These are phyloP conservation scores for Lipomyces yamanashiensis DNA, from an alignment of 805 yeast species.

Conservation along the genomic window DNA sequence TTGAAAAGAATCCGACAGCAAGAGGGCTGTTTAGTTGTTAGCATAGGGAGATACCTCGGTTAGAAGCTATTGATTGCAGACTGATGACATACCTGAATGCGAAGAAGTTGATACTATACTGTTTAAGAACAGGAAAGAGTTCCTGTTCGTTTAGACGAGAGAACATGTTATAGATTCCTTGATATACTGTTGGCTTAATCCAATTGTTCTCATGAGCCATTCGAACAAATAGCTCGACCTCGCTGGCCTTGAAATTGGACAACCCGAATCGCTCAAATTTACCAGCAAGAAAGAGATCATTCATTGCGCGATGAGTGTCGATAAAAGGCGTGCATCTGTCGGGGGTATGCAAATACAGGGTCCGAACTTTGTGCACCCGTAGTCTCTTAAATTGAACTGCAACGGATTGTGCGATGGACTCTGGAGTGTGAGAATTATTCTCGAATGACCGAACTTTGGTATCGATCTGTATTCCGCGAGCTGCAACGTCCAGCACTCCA, in stretches of 20 bases:
- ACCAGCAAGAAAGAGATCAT: conserved; percentile 39
- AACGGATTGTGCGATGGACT: conserved; percentile 22
- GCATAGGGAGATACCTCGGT: neutral
- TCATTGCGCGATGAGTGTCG: conserved; percentile 40
- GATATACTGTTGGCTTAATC: conserved; percentile 42
- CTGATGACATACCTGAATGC: conserved; percentile 37
- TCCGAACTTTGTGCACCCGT: conserved; percentile 25
- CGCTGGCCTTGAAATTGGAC: conserved; percentile 40
- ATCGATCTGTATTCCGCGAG: conserved; percentile 22
- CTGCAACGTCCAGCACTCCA: conserved; percentile 18
- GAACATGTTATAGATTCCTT: conserved; percentile 43
- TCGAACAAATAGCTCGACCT: conserved; percentile 37
- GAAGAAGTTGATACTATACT: conserved; percentile 37
- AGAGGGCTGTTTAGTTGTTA: conserved; percentile 19
- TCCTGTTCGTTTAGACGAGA: conserved; percentile 39
- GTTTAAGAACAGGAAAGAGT: conserved; percentile 39
- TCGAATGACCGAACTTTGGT: conserved; percentile 33
- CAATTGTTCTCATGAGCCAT: conserved; percentile 38
- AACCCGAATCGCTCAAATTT: conserved; percentile 41
- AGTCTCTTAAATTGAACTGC: conserved; percentile 26
- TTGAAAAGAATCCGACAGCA: conserved; percentile 33
- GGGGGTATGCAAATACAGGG: conserved; percentile 36
- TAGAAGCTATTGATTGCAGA: neutral
- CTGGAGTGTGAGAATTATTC: conserved; percentile 21
- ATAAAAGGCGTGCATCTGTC: conserved; percentile 40